Percentiles rank a stretch among this genome's conserved stretches.
Evolutionary conservation across 805 yeast genomes (phyloP).

Genomic region (Candida easanensis): DNA sequence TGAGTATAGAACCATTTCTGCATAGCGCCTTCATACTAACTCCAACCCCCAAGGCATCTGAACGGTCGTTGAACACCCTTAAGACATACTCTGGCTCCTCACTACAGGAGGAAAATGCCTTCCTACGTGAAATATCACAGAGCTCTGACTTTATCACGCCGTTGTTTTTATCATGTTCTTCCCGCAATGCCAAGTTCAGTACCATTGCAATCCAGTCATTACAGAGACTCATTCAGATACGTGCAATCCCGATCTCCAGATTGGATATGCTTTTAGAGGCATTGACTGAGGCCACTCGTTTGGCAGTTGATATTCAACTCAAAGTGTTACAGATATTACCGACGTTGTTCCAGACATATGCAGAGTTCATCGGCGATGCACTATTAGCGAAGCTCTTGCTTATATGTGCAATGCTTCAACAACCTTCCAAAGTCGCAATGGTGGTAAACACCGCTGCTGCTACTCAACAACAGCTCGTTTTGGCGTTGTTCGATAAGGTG

Average conservation of each 20-base stretch:
- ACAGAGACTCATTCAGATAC: constrained; percentile 54
- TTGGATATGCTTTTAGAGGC: constrained; percentile 61
- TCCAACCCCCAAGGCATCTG: constrained; percentile 34
- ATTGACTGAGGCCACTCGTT: constrained; percentile 66
- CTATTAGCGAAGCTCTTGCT: constrained; percentile 55
- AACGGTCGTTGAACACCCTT: constrained; percentile 46
- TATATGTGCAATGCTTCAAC: constrained; percentile 71
- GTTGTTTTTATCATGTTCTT: constrained; percentile 65
- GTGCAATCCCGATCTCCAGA: constrained; percentile 51
- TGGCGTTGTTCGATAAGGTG: constrained; percentile 72
- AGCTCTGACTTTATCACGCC: constrained; percentile 63
- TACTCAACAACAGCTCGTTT: constrained; percentile 81
- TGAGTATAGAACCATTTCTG: constrained; percentile 30
- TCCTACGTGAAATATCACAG: constrained; percentile 36
- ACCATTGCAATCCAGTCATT: constrained; percentile 71
- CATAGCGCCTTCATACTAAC: background rate
- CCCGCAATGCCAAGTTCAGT: constrained; percentile 72
- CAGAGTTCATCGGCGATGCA: constrained; percentile 50
- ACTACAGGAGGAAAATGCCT: constrained; percentile 28
- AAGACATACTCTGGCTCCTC: constrained; percentile 32
- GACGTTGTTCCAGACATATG: constrained; percentile 62
- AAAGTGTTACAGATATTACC: constrained; percentile 85
- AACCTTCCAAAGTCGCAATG: constrained; percentile 65
- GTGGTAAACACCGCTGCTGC: constrained; percentile 92
- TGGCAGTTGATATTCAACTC: constrained; percentile 80